These are phyloP conservation scores for Epichloe aotearoae DNA, from an alignment of 2,329 filamentous ascomycete species.

Conservation along the genomic window DNA sequence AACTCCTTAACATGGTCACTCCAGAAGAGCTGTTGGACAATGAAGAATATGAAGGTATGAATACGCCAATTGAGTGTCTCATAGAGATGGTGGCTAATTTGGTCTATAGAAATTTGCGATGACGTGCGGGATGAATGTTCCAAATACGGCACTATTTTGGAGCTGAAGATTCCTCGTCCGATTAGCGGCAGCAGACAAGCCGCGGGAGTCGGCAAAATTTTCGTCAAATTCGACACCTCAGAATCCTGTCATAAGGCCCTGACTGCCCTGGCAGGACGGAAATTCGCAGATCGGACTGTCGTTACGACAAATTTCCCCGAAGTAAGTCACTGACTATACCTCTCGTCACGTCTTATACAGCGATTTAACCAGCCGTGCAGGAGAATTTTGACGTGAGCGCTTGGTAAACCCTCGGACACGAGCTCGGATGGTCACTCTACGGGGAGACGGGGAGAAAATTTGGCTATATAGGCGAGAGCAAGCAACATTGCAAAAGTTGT, in stretches of 20 bases:
- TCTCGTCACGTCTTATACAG: neutral
- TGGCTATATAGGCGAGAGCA: constrained; percentile 6
- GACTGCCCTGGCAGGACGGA: constrained; percentile 79
- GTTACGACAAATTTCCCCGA: constrained; percentile 95
- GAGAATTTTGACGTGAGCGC: constrained; percentile 91
- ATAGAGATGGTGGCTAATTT: constrained; percentile 2
- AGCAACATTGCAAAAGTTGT: constrained; percentile 1
- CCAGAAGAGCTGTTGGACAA: constrained; percentile 85
- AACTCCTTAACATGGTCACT: constrained; percentile 97
- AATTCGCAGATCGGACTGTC: constrained; percentile 92
- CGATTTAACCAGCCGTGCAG: constrained; percentile 31
- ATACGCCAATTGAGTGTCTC: neutral
- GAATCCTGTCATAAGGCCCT: constrained; percentile 76
- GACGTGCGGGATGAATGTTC: constrained; percentile 86
- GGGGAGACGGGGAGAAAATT: neutral
- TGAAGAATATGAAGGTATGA: constrained; percentile 84
- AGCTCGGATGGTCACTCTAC: neutral
- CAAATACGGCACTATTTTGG: constrained; percentile 75
- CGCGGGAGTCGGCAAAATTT: constrained; percentile 93
- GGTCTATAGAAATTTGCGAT: constrained; percentile 72
- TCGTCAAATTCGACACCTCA: constrained; percentile 74
- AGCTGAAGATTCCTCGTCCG: constrained; percentile 88
- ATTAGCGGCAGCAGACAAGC: constrained; percentile 70
- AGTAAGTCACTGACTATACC: constrained; percentile 31
- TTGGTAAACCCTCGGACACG: constrained; percentile 45